These are phyloP conservation scores for Chlorella sp. DNA, from an alignment of 139 green algal genomes.

Conservation along the genomic window DNA sequence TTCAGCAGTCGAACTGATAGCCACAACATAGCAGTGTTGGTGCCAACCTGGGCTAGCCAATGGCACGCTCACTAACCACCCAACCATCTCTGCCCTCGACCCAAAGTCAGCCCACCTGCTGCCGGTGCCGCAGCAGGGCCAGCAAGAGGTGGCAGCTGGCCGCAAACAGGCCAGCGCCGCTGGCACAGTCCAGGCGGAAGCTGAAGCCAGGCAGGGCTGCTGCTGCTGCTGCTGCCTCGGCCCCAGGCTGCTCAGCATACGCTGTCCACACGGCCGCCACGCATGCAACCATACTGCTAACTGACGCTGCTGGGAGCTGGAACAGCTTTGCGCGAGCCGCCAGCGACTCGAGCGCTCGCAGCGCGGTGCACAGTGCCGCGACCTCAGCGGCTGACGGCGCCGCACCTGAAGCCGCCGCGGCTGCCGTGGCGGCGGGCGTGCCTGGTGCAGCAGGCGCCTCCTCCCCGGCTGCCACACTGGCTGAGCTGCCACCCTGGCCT, in stretches of 20 bases:
- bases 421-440: neutral
- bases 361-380: slow-evolving; percentile 33
- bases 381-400: neutral
- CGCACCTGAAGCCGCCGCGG: too few species aligned
- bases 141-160: slow-evolving; percentile 37
- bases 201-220: slow-evolving; percentile 3
- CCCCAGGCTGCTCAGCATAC: slow-evolving; percentile 1
- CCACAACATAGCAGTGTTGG: too few species aligned
- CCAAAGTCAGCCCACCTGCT: neutral
- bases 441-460: neutral
- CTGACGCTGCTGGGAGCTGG: neutral
- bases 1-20: too few species aligned
- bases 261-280: slow-evolving; percentile 7
- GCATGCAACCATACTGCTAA: slow-evolving; percentile 13
- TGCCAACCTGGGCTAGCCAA: neutral
- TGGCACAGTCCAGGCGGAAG: neutral
- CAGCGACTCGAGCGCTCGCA: slow-evolving; percentile 47
- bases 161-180: slow-evolving; percentile 21
- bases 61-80: too few species aligned
- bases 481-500: neutral
- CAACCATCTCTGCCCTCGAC: too few species aligned
- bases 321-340: slow-evolving; percentile 26
- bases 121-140: slow-evolving; percentile 38
- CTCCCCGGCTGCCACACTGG: neutral
- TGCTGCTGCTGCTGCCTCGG: neutral